Percentiles rank a stretch among this genome's conserved stretches.
These are phyloP conservation scores for Gastrodia elata DNA, from an alignment of 106 monocot species.

Conservation along the genomic window DNA sequence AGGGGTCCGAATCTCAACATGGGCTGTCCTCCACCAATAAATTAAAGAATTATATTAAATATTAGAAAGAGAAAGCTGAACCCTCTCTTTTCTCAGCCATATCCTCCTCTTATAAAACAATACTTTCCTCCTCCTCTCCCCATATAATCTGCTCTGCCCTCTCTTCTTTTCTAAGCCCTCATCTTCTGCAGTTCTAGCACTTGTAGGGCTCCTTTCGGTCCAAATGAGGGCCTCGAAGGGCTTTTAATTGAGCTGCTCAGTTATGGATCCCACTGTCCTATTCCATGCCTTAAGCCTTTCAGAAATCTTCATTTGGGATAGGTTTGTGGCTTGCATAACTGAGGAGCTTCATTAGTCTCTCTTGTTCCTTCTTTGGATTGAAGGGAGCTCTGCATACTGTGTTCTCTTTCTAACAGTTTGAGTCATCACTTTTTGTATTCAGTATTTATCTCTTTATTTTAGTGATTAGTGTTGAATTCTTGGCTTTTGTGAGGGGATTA, in stretches of 20 bases:
- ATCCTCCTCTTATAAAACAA: background rate
- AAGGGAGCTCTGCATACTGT: slow-evolving; percentile 18
- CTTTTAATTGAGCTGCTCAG: slow-evolving; percentile 11
- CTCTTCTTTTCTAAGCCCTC: background rate
- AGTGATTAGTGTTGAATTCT: no score
- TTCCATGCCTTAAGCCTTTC: background rate
- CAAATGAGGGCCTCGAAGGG: slow-evolving; percentile 14
- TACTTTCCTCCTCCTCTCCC: background rate
- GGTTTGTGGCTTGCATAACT: slow-evolving; percentile 17
- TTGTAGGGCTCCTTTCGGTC: slow-evolving; percentile 4
- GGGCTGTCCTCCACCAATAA: background rate
- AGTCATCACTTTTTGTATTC: background rate
- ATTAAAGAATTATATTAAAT: no score
- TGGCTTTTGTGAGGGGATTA: no score
- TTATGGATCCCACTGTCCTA: slow-evolving; percentile 20
- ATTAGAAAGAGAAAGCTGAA: background rate
- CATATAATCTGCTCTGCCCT: background rate
- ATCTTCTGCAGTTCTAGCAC: background rate
- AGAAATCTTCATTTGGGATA: slow-evolving; percentile 7
- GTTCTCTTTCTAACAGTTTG: background rate
- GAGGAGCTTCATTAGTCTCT: slow-evolving; percentile 6
- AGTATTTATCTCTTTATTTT: no score
- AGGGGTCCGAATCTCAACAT: slow-evolving; percentile 2
- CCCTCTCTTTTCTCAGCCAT: background rate
- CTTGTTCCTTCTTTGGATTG: slow-evolving; percentile 17